A percentile compares a stretch with the other conserved stretches of the same genome.
phyloP scores from a whole-genome alignment of 352 stramenopile genomes.

The Phytophthora cactorum region DNA sequence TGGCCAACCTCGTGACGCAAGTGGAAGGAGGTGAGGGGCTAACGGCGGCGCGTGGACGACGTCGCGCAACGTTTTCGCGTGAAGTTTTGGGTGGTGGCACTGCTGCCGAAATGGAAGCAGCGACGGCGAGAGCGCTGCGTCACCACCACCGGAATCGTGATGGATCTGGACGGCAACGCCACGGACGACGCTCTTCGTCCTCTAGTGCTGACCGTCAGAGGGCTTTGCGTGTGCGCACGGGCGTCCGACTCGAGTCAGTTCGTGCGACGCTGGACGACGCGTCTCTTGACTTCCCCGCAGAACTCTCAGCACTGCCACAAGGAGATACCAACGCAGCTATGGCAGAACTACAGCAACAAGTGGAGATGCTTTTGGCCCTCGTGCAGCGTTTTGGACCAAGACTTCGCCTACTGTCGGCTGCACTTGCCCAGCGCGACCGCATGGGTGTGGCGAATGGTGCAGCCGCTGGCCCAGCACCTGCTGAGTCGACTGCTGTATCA shows the following conservation, averaged over 20 bases:
- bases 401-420: slow-evolving; percentile 52
- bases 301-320: slow-evolving; percentile 26
- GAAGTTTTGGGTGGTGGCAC: slow-evolving; percentile 9
- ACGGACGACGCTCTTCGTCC: slow-evolving; percentile 21
- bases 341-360: slow-evolving; percentile 53
- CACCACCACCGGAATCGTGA: slow-evolving; percentile 40
- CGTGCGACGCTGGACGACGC: slow-evolving; percentile 51
- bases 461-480: not conserved
- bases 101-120: slow-evolving; percentile 24
- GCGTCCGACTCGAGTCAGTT: slow-evolving; percentile 45
- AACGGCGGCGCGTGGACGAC: slow-evolving; percentile 15
- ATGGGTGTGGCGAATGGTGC: slow-evolving; percentile 6
- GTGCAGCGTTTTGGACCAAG: slow-evolving; percentile 55
- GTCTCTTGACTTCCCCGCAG: slow-evolving; percentile 35
- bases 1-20: slow-evolving; percentile 77
- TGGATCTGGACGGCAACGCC: slow-evolving; percentile 20
- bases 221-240: slow-evolving; percentile 44
- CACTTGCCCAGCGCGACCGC: slow-evolving; percentile 46
- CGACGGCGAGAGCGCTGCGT: slow-evolving; percentile 30
- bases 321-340: slow-evolving; percentile 28
- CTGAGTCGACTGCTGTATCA: not conserved
- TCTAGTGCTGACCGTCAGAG: slow-evolving; percentile 36
- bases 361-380: slow-evolving; percentile 53
- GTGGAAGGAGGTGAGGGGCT: slow-evolving; percentile 29
- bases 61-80: slow-evolving; percentile 23